Evolutionary conservation across 2,329 filamentous ascomycete species (phyloP).

Genomic region (Fragosphaeria purpurea): DNA sequence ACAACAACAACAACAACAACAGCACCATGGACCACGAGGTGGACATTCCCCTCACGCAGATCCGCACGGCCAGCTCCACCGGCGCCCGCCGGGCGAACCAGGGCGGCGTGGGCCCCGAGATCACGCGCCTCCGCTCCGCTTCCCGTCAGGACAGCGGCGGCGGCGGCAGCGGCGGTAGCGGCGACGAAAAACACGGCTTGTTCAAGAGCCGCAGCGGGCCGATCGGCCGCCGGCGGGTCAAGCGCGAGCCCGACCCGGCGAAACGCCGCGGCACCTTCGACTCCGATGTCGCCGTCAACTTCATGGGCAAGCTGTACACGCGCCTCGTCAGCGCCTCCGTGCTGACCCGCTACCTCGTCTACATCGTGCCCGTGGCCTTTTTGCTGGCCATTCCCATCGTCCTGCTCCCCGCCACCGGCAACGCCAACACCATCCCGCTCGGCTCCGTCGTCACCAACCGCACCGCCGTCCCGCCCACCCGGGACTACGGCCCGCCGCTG

Average conservation of each 20-base stretch:
- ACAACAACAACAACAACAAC: not conserved
- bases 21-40: constrained; percentile 20
- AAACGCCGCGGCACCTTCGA: constrained; percentile 35
- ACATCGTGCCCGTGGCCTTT: constrained; percentile 53
- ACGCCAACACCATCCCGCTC: constrained; percentile 19
- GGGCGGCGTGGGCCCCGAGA: constrained; percentile 17
- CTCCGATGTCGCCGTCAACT: constrained; percentile 46
- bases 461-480: constrained; percentile 11
- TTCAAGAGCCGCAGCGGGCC: constrained; percentile 23
- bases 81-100: constrained; percentile 32
- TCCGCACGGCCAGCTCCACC: constrained; percentile 44
- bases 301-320: constrained; percentile 55
- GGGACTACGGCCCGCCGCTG: constrained; percentile 35
- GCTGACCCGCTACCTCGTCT: constrained; percentile 57
- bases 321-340: constrained; percentile 55
- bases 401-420: constrained; percentile 37
- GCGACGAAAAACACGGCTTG: constrained; percentile 37
- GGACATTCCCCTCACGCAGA: constrained; percentile 45
- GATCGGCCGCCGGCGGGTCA: constrained; percentile 40
- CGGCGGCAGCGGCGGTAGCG: constrained; percentile 21
- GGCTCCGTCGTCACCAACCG: constrained; percentile 18
- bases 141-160: constrained; percentile 1
- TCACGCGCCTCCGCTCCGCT: constrained; percentile 4
- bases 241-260: constrained; percentile 24
- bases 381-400: constrained; percentile 53